Conservation (phyloP, 2,329 filamentous ascomycete genomes). For the Epichloe sylvatica region DNA sequence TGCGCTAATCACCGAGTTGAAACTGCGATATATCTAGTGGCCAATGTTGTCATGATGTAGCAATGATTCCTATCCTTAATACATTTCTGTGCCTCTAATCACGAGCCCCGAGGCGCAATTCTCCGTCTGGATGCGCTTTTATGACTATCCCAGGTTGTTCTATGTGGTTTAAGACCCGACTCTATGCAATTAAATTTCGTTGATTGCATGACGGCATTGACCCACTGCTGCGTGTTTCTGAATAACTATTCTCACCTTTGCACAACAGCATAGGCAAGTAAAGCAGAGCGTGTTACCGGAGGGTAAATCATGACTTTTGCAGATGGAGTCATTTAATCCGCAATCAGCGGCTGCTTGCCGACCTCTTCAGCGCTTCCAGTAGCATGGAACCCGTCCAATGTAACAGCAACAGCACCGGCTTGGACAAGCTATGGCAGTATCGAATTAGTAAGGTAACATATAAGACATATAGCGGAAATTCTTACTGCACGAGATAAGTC, state of each 20-base stretch:
- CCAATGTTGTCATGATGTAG: not conserved
- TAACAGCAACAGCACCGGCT: constrained; percentile 82
- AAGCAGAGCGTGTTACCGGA: no score
- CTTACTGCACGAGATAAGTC: constrained; percentile 82
- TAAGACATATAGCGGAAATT: not conserved
- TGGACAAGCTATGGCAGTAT: constrained; percentile 55
- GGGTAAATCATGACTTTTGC: not conserved
- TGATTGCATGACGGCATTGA: not conserved
- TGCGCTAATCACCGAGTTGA: no score
- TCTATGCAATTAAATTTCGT: not conserved
- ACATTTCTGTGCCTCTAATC: not conserved
- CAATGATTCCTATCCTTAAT: not conserved
- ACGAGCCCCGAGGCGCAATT: not conserved
- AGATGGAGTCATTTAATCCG: not conserved
- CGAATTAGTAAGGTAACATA: not conserved
- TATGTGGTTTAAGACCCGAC: no score
- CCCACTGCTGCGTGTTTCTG: no score
- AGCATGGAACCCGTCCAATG: constrained; percentile 69
- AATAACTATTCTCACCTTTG: not conserved
- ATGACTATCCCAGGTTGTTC: not conserved
- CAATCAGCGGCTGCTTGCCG: constrained; percentile 10
- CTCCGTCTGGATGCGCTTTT: not conserved
- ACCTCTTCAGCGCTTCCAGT: constrained; percentile 20
- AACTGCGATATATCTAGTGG: no score
- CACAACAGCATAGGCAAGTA: no score